A percentile compares a stretch with the other conserved stretches of the same genome.
Conservation (phyloP, 495 filamentous ascomycete species). For the Penicillium tannophilum region DNA sequence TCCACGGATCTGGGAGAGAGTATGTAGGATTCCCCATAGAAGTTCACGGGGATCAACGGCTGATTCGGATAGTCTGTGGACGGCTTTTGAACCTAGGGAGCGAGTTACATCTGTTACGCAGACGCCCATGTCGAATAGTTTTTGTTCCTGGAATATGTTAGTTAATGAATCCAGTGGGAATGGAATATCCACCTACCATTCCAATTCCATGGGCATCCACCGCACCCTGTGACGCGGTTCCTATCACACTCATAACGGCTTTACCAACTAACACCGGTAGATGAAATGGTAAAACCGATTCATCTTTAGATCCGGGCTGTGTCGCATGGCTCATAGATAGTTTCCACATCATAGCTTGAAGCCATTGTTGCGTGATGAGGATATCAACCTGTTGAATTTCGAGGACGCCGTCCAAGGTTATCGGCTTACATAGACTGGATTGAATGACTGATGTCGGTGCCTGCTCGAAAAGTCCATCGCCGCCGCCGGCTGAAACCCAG, state of each 20-base stretch:
- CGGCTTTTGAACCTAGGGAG: constrained; percentile 35
- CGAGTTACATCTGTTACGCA: constrained; percentile 42
- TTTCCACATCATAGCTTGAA: constrained; percentile 63
- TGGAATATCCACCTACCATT: constrained; percentile 51
- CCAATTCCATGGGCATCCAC: constrained; percentile 64
- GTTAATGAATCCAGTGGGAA: neutral
- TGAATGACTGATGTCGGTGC: constrained; percentile 43
- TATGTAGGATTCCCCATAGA: constrained; percentile 47
- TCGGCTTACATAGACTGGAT: constrained; percentile 40
- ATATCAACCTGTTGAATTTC: constrained; percentile 64
- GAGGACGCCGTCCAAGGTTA: constrained; percentile 48
- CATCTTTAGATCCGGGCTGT: constrained; percentile 43
- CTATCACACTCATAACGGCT: constrained; percentile 55
- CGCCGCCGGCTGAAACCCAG: constrained; percentile 44
- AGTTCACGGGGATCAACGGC: constrained; percentile 41
- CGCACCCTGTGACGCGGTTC: constrained; percentile 50
- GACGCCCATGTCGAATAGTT: constrained; percentile 41
- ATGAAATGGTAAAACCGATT: constrained; percentile 57
- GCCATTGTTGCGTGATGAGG: constrained; percentile 64
- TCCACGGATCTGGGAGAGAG: constrained; percentile 44
- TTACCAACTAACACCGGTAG: constrained; percentile 60
- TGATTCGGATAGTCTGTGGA: constrained; percentile 35
- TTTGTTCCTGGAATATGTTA: constrained; percentile 38
- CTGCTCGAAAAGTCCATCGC: constrained; percentile 39
- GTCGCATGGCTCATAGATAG: constrained; percentile 57